phyloP scores from a whole-genome alignment of 208 protist genomes.

The Leishmania turanica region DNA sequence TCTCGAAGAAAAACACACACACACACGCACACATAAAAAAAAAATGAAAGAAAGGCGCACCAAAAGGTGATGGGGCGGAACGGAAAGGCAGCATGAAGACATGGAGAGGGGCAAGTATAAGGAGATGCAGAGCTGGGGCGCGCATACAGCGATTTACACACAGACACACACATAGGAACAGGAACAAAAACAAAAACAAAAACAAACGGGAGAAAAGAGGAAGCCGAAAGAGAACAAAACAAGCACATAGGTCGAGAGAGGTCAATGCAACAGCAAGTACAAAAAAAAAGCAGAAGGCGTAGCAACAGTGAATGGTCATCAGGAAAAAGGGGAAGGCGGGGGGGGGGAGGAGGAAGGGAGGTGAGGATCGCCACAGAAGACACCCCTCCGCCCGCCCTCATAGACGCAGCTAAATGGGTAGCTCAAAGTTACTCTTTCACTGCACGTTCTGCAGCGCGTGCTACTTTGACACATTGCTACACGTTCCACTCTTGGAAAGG shows the following conservation, averaged over 20 bases:
- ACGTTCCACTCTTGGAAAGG: conserved; percentile 48
- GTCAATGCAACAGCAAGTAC: neutral
- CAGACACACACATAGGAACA: too few species aligned
- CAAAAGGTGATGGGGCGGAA: neutral
- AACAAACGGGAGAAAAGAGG: neutral
- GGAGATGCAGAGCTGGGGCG: neutral
- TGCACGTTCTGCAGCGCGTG: neutral
- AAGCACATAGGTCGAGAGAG: neutral
- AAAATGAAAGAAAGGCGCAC: neutral
- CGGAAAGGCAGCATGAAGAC: neutral
- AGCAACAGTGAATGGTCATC: neutral
- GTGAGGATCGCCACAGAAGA: neutral
- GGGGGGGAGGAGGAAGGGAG: neutral
- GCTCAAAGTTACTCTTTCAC: neutral
- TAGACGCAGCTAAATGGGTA: too few species aligned
- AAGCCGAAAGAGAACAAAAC: neutral
- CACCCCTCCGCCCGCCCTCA: neutral
- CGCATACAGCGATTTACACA: neutral
- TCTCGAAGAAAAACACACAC: neutral
- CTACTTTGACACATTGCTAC: neutral
- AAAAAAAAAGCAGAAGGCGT: conserved; percentile 8
- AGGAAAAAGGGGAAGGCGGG: neutral
- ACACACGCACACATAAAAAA: neutral
- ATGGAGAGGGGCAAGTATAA: neutral
- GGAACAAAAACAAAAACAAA: neutral